A percentile compares a stretch with the other conserved stretches of the same genome.
Evolutionary conservation across 371 early-diverging fungal genomes (phyloP).

Genomic region (Batkoa obscura): DNA sequence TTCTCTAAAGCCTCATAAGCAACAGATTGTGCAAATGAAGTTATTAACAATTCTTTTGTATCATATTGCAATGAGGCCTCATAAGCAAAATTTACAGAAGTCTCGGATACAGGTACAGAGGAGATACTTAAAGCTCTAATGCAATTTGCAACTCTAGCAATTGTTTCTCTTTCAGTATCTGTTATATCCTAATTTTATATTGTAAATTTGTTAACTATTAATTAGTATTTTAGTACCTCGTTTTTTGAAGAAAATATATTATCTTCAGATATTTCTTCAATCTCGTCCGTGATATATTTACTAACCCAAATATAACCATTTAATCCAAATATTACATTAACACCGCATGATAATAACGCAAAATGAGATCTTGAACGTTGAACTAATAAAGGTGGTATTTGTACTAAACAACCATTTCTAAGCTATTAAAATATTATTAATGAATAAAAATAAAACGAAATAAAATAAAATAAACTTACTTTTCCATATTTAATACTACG

Average conservation of each 20-base stretch:
- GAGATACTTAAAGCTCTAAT: constrained; percentile 54
- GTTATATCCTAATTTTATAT: constrained; percentile 65
- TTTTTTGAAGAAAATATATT: constrained; percentile 14
- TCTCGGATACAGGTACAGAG: constrained; percentile 63
- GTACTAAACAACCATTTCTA: constrained; percentile 72
- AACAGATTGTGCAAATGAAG: neutral
- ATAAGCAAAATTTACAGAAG: constrained; percentile 66
- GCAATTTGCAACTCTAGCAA: constrained; percentile 76
- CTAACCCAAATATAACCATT: constrained; percentile 95
- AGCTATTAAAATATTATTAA: constrained; percentile 21
- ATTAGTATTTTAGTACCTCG: constrained; percentile 43
- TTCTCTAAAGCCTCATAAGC: neutral
- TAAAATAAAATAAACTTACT: constrained; percentile 11
- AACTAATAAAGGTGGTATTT: constrained; percentile 68
- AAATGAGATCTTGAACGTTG: constrained; percentile 88
- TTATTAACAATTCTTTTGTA: neutral
- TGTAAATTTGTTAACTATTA: constrained; percentile 55
- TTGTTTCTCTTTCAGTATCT: constrained; percentile 33
- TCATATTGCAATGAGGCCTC: constrained; percentile 50
- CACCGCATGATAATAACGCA: constrained; percentile 60
- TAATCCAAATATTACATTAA: constrained; percentile 83
- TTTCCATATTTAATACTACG: constrained; percentile 94
- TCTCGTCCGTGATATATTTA: constrained; percentile 40
- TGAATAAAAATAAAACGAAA: neutral
- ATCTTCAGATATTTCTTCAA: constrained; percentile 12